Evolutionary conservation across 495 filamentous ascomycete species (phyloP), one percentile per base, ranked within the genome.

Genomic region (Penicillium canariense): DNA sequence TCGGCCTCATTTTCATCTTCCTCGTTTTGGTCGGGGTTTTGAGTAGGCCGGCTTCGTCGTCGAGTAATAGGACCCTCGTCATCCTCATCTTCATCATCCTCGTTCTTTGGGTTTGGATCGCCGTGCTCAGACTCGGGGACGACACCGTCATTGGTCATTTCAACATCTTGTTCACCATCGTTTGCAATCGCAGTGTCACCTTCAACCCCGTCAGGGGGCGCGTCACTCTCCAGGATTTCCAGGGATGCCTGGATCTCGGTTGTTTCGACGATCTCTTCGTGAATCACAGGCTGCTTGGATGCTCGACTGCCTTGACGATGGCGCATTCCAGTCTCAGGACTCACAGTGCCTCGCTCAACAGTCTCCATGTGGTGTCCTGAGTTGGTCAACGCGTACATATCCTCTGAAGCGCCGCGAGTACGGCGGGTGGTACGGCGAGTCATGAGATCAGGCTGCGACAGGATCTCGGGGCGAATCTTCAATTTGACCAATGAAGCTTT

Each of bases 331-430:
- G 75, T 60, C 58, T 91, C 88, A 2, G 90, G 91, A 55, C 82
- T 90, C 34, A 68, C 77, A 11, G 88, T 90, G 35, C 80, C 82
- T 26, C 79, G 73, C 51, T 79, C 69, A 26, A 85, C 74, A 12
- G 81, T 74, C 50, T 81, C 63, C 50, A 84, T 81, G 65, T 95
- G 89, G 60, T 78, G 82, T 11, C 91, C 91, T 2, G 90, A 95
- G 61, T 85, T 86, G 0, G 89, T 85, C 28, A 96, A 74, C 15
- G 79, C 84, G 36, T 85, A 72, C 12, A 87, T 77, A 14, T 86
- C 80, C 34, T 83, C 82, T 5, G 78, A 76, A 8, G 80, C 72
- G 51, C 82, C 82, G 38, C 83, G 81, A 17, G 77, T 81, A 6
- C 81, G 78, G 15, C 84, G 81, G 56, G 84, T 86, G 31, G 75